Base-by-base conservation (phyloP, 2,329 filamentous ascomycete genomes). In the Fusarium denticulatum region DNA sequence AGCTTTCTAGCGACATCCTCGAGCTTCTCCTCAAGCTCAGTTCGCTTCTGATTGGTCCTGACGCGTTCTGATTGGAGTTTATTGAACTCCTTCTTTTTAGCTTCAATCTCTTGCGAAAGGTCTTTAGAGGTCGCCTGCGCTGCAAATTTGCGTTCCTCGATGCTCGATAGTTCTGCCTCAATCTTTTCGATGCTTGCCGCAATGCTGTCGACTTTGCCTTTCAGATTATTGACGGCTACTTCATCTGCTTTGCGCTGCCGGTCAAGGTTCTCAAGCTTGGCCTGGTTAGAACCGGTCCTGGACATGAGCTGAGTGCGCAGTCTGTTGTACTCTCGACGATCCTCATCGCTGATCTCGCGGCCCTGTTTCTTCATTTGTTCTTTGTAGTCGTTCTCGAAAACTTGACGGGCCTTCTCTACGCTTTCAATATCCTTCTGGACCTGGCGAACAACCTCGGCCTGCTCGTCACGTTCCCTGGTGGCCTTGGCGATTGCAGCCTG, bases 171-270 rank as follows among this genome's bases (percentile, higher is more conserved):
- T 70, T 98, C 95, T 8, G 88, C 87, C 69, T 94, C 90, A 9
- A 96, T 86, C 73, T 92, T 94, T 70, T 93, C 90, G 18, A 94
- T 87, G 40, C 92, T 90, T 76, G 91, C 92, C 72, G 96, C 88
- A 22, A 92, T 90, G 61, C 88, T 91, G 73, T 97, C 94, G 37
- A 98, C 92, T 80, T 95, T 97, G 79, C 94, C 93, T 82, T 93
- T 95, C 71, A 98, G 86, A 72, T 93, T 97, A 78, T 94, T 96
- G 68, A 96, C 93, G 0, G 95, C 96, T 67, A 97, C 95, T 71
- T 96, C 93, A 78, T 98, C 95, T 1, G 94, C 96, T 83, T 96
- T 97, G 69, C 94, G 88, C 79, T 98, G 94, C 28, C 95, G 94
- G 64, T 91, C 89, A n/a, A 98, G 88, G 72, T 95, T 94, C 82